phyloP scores from a whole-genome alignment of 2,329 filamentous ascomycete genomes.

The Didymellaceae sp. region DNA sequence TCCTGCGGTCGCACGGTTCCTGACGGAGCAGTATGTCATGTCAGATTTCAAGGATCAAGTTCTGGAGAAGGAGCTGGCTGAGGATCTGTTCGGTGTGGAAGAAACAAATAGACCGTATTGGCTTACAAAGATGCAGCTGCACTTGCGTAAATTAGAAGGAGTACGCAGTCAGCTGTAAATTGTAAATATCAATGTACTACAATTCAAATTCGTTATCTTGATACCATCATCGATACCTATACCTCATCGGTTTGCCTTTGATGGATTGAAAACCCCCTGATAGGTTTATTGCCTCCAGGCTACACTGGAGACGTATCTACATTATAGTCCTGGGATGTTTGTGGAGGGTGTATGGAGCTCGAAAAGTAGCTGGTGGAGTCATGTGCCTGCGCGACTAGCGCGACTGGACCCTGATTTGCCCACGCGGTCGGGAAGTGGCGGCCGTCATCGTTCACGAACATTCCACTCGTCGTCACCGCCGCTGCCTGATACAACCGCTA shows the following conservation, averaged over 20 bases:
- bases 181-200: no score
- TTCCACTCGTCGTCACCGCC: constrained; percentile 13
- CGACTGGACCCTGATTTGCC: constrained; percentile 21
- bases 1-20: neutral
- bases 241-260: no score
- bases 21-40: constrained; percentile 1
- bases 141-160: neutral
- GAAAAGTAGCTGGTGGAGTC: constrained; percentile 12
- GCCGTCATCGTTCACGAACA: constrained; percentile 21
- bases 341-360: neutral
- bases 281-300: no score
- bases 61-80: neutral
- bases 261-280: no score
- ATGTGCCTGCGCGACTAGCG: constrained; percentile 37
- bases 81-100: neutral
- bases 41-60: constrained; percentile 4
- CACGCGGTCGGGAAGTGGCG: constrained; percentile 13
- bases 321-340: no score
- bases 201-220: no score
- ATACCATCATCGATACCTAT: no score
- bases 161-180: neutral
- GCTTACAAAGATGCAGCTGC: neutral
- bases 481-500: constrained; percentile 10
- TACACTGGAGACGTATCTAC: no score
- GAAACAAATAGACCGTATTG: neutral